Base-by-base conservation (phyloP, 495 filamentous ascomycete genomes). In the Talaromyces wortmannii region DNA sequence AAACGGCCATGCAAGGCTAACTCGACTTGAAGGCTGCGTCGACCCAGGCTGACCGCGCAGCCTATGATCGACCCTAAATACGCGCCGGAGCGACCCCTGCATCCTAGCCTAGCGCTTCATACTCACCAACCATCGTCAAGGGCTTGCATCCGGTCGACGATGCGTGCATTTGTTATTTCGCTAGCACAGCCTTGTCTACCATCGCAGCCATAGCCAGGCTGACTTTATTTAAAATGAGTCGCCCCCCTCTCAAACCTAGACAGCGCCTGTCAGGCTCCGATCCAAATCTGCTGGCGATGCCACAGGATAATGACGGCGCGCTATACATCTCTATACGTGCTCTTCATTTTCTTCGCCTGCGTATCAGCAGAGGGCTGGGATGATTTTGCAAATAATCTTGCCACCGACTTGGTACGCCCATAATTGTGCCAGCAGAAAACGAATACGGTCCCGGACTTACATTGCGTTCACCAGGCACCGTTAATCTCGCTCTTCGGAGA, bases 401-500 rank as follows among this genome's bases (percentile, higher is more conserved):
- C 71, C 5, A 76, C 71, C 17, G 76, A 78, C 48, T 63, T 77
- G 61, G 72, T 75, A 61, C 40, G 62, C 56, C 32, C 42, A 43
- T 52, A 2, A 11, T 11, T n/a, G 23, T 13, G 8, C 36, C 8
- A 40, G 13, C 8, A 40, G 13, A 40, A 2, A 43, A 7, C 12
- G n/a, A 33, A 15, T 1, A n/a, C 8, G 0, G 36, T 36, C 13
- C 2, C 7, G 6, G 15, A 7, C 44, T 46, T 2, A 44, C 50
- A 10, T 11, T 23, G 23, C 5, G 4, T 52, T 13, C 44, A 8
- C 7, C 36, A 75, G 72, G 74, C 74, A 7, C 77, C 76, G 2
- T 57, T 84, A 0, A 71, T 84, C 31, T 66, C 75, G 10, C 70
- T 83, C 0, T 84, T 84, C 49, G 80, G 82, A 1, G 81, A 83